Evolutionary conservation across 2,329 filamentous ascomycete species (phyloP), one percentile per base, ranked within the genome.

Genomic region (Penicillium thymicola): DNA sequence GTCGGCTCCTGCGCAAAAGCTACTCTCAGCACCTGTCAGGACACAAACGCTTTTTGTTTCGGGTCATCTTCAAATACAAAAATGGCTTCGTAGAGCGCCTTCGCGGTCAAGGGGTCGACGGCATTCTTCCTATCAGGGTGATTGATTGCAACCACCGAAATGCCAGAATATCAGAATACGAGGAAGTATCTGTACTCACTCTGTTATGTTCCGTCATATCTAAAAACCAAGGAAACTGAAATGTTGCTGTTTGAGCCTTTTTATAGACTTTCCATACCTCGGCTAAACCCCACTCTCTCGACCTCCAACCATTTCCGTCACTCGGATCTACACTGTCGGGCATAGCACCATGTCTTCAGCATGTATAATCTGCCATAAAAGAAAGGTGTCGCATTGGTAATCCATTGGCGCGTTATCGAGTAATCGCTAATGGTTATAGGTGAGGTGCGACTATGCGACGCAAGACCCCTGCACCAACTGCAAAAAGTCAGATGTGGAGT

Each of bases 61-160:
- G 66, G 10, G 61, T 85, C 81, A 14, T 70, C 63, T 59, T 85
- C 81, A 57, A 83, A 85, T 7, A 63, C 63, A 1, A 77, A 63
- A 61, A 85, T 77, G 5, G 80, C 78, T 0, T 73, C 64, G 27
- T 78, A 78, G 6, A 85, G 76, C 36, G 76, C 76, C 30, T 69
- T 69, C 3, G 77, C 81, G 4, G 82, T 83, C 2, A 72, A 56
- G 2, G 72, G 67, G 59, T 85, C 76, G 40, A 85, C 76, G 13
- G 82, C 82, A 63, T 85, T 85, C 50, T 77, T 76, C 25, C 76
- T 73, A 13, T 78, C 67, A 0, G 73, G 72, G n/a, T 82, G 77
- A 67, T 81, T 78, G 60, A 85, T 77, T n/a, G 79, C 76, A 54
- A 85, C 81, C n/a, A 75, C 79, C 0, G 81, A 81, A 62, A 85